A percentile compares a stretch with the other conserved stretches of the same genome.
Evolutionary conservation across 2,329 filamentous ascomycete genomes (phyloP).

Genomic region (Lasiodiplodia citricola): DNA sequence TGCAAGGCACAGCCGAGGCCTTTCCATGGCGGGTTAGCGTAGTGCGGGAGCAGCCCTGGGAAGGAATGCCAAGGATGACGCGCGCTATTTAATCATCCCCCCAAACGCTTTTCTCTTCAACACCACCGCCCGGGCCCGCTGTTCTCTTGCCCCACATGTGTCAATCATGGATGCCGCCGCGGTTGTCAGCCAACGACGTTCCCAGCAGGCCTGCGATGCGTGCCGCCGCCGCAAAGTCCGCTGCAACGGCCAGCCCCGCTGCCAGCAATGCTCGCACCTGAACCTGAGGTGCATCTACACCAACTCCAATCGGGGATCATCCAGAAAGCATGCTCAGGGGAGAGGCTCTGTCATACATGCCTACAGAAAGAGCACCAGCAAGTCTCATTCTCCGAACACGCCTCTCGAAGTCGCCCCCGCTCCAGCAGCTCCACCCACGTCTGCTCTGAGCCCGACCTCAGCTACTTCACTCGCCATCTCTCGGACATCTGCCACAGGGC

Average conservation of each 20-base stretch:
- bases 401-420: conserved; percentile 2
- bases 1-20: conserved; percentile 20
- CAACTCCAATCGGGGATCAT: conserved; percentile 76
- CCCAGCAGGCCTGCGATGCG: conserved; percentile 68
- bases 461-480: conserved; percentile 44
- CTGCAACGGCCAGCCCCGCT: conserved; percentile 73
- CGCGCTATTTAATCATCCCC: conserved; percentile 17
- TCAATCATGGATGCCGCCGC: conserved; percentile 11
- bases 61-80: conserved; percentile 16
- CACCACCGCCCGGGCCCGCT: neutral
- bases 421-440: neutral
- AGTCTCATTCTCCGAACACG: neutral
- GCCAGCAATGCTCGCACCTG: conserved; percentile 71
- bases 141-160: conserved; percentile 5
- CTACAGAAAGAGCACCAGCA: conserved; percentile 59
- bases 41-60: neutral
- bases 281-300: conserved; percentile 75
- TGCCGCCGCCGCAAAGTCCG: conserved; percentile 78
- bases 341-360: conserved; percentile 78
- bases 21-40: neutral
- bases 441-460: neutral
- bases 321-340: conserved; percentile 74
- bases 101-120: neutral
- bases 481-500: conserved; percentile 61
- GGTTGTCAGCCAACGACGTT: conserved; percentile 8